phyloP scores from a whole-genome alignment of 169 alveolate genomes.

The Plasmodium fragile region DNA sequence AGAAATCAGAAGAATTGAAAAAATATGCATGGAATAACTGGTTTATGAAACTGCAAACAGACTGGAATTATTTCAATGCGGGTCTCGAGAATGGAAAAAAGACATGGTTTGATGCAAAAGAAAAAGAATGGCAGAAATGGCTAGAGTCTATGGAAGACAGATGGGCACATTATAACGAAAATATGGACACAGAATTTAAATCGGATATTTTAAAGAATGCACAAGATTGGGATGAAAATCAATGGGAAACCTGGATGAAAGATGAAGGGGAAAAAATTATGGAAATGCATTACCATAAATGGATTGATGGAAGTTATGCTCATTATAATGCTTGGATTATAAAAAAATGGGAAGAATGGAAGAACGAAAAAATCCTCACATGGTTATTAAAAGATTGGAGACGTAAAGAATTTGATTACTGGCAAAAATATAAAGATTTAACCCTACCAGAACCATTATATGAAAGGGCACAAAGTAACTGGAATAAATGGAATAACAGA shows the following conservation, averaged over 20 bases:
- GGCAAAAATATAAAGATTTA: neutral
- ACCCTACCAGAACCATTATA: slow-evolving; percentile 5
- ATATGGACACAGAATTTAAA: neutral
- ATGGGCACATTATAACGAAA: slow-evolving; percentile 25
- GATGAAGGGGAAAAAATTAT: neutral
- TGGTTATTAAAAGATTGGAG: slow-evolving; percentile 36
- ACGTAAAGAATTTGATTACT: slow-evolving; percentile 25
- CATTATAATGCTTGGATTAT: neutral
- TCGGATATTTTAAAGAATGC: neutral
- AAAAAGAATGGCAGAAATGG: slow-evolving; percentile 1
- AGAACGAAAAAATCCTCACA: slow-evolving; percentile 2
- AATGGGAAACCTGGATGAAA: slow-evolving; percentile 24
- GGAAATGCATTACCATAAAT: slow-evolving; percentile 4
- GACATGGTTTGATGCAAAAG: slow-evolving; percentile 7
- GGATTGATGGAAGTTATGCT: neutral
- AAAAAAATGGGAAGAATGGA: slow-evolving; percentile 19
- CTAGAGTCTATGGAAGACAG: slow-evolving; percentile 3
- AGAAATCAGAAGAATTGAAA: slow-evolving; percentile 26
- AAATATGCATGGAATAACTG: slow-evolving; percentile 17
- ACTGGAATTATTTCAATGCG: slow-evolving; percentile 15
- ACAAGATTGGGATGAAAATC: slow-evolving; percentile 10
- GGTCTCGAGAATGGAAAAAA: neutral
- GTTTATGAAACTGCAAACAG: neutral
- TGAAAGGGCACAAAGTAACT: neutral
- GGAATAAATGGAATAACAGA: slow-evolving; percentile 1